phyloP scores from a whole-genome alignment of 1,284 basidiomycete species.

The Tilletia horrida region DNA sequence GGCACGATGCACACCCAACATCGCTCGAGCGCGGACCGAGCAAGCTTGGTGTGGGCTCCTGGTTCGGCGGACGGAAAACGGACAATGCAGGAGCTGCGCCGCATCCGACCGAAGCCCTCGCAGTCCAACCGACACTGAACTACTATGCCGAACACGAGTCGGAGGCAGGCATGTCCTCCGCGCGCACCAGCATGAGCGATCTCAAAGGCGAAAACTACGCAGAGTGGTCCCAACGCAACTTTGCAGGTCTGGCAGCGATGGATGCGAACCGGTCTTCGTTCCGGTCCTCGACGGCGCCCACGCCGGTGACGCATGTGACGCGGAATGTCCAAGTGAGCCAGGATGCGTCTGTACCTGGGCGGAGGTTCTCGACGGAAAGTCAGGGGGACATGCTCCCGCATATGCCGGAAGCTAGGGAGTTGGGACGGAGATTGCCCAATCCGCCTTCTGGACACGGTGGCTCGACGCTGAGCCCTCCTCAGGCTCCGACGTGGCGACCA shows the following conservation, averaged over 20 bases:
- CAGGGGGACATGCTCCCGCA: constrained; percentile 23
- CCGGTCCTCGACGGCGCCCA: not conserved
- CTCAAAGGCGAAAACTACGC: not conserved
- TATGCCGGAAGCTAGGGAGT: constrained; percentile 18
- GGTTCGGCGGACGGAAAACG: constrained; percentile 8
- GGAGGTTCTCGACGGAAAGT: constrained; percentile 9
- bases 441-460: too few relatives aligned
- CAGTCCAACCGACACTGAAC: not conserved
- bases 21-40: not conserved
- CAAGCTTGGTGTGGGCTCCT: constrained; percentile 13
- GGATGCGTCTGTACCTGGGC: not conserved
- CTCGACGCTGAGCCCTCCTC: not conserved
- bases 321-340: not conserved
- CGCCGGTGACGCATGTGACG: not conserved
- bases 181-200: constrained; percentile 7
- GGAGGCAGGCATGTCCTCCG: not conserved
- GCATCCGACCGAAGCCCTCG: not conserved
- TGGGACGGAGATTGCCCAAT: not conserved
- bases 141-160: not conserved
- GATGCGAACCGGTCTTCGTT: not conserved
- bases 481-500: not conserved
- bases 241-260: constrained; percentile 16
- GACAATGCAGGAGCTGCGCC: not conserved
- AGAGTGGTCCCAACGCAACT: constrained; percentile 8
- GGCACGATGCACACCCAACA: not conserved